Base-by-base conservation (phyloP, 257 asterid genomes). In the Solanum microdontum region DNA sequence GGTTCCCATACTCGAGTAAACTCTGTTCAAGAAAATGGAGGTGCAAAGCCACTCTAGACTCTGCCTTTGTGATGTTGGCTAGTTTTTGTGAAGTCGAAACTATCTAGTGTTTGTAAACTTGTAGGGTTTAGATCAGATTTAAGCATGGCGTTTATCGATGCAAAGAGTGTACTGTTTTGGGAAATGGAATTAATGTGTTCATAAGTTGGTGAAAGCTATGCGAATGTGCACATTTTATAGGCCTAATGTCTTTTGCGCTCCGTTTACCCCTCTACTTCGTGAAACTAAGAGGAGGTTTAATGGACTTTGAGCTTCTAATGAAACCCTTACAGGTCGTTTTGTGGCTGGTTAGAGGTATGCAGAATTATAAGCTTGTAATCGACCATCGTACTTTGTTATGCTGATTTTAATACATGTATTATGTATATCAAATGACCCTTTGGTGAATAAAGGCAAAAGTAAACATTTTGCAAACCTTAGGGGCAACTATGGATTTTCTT, bases 21-120 rank as follows among this genome's bases (percentile, higher is more conserved):
- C 90, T 48, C 96, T n/a, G 19, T 84, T 68, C 92, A 90, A 48
- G 98, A 94, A 92, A 96, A 93, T 82, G 98, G 98, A 23, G 98
- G 96, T 40, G 94, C 94, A n/a, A 96, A 94, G 92, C 94, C 96
- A 83, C 89, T 88, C 76, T 89, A 85, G 86, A 32, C 55, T 28
- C 37, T 26, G 30, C 4, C 21, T n/a, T 74, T 34, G 24, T 74
- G 8, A 19, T 36, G 51, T 34, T 34, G 11, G 2, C 32, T 37
- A 37, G 55, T 75, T 75, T 75, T 75, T 37, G 55, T 23, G 55
- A 23, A 36, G 21, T 36, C 26, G 32, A 75, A 75, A 75, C 83
- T 75, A 36, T 36, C 21, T 11, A 11, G 58, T 12, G 34, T n/a
- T 76, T n/a, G 62, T 77, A 40, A 76, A 76, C n/a, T 77, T 77